A percentile compares a stretch with the other conserved stretches of the same genome.
phyloP scores from a whole-genome alignment of 495 filamentous ascomycete genomes.

The Xylaria venustula region DNA sequence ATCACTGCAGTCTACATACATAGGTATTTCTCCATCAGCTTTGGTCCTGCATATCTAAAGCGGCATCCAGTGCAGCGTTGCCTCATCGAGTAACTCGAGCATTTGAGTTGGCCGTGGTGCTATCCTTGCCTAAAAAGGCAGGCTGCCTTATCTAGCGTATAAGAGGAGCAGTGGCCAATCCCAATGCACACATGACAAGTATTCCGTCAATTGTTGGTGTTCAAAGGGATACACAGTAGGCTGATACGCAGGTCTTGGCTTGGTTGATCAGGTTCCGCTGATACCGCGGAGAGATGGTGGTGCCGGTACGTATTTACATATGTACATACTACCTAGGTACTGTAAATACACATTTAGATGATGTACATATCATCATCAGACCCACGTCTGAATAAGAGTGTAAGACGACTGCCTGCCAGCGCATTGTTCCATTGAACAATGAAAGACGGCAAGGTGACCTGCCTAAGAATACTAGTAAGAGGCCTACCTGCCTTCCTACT shows the following conservation, averaged over 20 bases:
- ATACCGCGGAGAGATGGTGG: not conserved
- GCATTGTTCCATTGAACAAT: not conserved
- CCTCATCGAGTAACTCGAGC: not conserved
- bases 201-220: not conserved
- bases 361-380: slow-evolving; percentile 9
- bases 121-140: slow-evolving; percentile 8
- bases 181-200: slow-evolving; percentile 5
- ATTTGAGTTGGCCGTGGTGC: not conserved
- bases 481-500: not conserved
- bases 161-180: slow-evolving; percentile 1
- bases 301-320: too few relatives aligned
- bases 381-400: not conserved
- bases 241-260: not conserved
- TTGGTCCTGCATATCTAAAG: too few relatives aligned
- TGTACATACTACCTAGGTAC: too few relatives aligned
- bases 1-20: too few relatives aligned
- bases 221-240: not conserved
- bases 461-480: too few relatives aligned
- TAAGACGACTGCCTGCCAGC: slow-evolving; percentile 1
- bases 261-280: slow-evolving; percentile 14
- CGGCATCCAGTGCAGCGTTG: not conserved
- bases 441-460: too few relatives aligned
- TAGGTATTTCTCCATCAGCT: too few relatives aligned
- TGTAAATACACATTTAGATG: not conserved
- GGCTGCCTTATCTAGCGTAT: not conserved